Conservation (phyloP, 345 rosid genomes). For the Jatropha curcas region DNA sequence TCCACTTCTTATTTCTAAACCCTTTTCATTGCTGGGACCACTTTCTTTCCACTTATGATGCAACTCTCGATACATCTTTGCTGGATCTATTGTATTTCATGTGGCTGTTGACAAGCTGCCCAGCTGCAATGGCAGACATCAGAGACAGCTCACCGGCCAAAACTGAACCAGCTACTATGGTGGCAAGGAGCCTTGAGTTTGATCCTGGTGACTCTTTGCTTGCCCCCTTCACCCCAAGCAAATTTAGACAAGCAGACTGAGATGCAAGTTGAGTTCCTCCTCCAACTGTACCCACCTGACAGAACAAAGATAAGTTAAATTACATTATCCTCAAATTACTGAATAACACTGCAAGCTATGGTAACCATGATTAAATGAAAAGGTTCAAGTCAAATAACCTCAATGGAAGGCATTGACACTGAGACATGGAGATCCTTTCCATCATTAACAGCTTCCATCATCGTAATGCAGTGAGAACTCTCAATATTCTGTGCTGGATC, state of each 20-base stretch:
- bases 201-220: slow-evolving; percentile 65
- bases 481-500: slow-evolving; percentile 92
- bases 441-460: slow-evolving; percentile 84
- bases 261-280: slow-evolving; percentile 92
- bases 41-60: slow-evolving; percentile 24
- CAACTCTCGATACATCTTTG: slow-evolving; percentile 50
- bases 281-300: slow-evolving; percentile 83
- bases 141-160: slow-evolving; percentile 81
- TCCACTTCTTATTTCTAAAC: slow-evolving; percentile 6
- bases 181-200: slow-evolving; percentile 68
- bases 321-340: background rate
- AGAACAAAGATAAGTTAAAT: background rate
- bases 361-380: background rate
- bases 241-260: slow-evolving; percentile 79
- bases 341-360: background rate
- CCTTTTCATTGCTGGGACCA: slow-evolving; percentile 6
- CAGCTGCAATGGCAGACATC: slow-evolving; percentile 90
- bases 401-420: slow-evolving; percentile 83
- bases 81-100: slow-evolving; percentile 91
- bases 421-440: slow-evolving; percentile 85
- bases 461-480: slow-evolving; percentile 87
- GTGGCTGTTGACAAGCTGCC: slow-evolving; percentile 85
- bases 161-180: slow-evolving; percentile 77
- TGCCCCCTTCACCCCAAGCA: slow-evolving; percentile 81
- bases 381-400: slow-evolving; percentile 39